Conservation (phyloP, 768 basidiomycete species). For the Pulveroboletus sp. region DNA sequence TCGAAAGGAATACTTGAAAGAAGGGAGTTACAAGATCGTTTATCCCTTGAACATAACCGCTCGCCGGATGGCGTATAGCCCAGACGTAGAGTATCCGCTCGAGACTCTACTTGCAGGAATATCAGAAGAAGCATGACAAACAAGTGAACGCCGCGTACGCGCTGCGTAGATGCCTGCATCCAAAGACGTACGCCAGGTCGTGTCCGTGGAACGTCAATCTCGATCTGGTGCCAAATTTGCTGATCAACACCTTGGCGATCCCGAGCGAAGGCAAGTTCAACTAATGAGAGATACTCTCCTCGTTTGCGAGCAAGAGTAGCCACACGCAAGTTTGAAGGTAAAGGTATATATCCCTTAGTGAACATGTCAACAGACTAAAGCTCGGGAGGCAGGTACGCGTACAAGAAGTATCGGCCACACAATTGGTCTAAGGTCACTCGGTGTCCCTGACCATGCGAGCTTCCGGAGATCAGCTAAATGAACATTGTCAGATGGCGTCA, state of each 20-base stretch:
- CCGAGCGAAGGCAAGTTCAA: conserved; percentile 83
- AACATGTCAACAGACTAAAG: conserved; percentile 4
- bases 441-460: conserved; percentile 93
- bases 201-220: conserved; percentile 96
- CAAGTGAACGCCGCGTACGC: conserved; percentile 47
- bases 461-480: conserved; percentile 73
- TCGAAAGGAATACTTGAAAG: conserved; percentile 93
- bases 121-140: conserved; percentile 11
- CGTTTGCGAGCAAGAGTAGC: conserved; percentile 84
- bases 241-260: conserved; percentile 86
- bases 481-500: conserved; percentile 5
- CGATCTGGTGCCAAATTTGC: conserved; percentile 99
- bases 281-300: conserved; percentile 85
- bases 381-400: conserved; percentile 28
- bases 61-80: conserved; percentile 98
- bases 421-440: conserved; percentile 78
- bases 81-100: conserved; percentile 97
- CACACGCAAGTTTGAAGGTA: conserved; percentile 70
- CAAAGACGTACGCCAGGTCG: conserved; percentile 87
- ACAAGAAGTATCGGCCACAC: conserved; percentile 94
- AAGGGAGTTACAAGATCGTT: conserved; percentile 98
- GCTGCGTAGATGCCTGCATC: conserved; percentile 86
- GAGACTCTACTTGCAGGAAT: conserved; percentile 56
- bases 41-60: conserved; percentile 98
- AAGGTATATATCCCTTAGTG: conserved; percentile 85